Evolutionary conservation across 2,329 filamentous ascomycete genomes (phyloP).

Genomic region (Pseudogymnoascus sp.): DNA sequence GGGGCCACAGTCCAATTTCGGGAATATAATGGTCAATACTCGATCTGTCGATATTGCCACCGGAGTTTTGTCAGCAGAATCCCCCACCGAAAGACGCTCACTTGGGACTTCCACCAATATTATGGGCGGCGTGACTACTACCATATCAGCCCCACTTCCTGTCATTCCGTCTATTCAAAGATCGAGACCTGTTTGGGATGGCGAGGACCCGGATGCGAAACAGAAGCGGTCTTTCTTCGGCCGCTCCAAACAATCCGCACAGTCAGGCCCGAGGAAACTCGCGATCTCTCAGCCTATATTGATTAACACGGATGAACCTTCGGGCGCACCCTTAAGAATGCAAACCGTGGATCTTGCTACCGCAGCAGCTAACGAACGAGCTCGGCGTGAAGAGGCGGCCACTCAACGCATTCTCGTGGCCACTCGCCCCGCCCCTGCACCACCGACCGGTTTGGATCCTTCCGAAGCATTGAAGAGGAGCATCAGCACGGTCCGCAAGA

Average conservation of each 20-base stretch:
- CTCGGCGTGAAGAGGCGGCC: conserved; percentile 23
- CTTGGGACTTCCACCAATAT: background rate
- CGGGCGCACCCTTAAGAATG: conserved; percentile 23
- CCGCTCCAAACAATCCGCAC: conserved; percentile 20
- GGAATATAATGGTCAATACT: conserved; percentile 6
- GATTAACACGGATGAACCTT: conserved; percentile 12
- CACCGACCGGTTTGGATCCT: conserved; percentile 16
- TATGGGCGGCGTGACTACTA: background rate
- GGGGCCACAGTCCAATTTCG: background rate
- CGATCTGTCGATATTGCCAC: background rate
- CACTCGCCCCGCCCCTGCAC: conserved; percentile 20
- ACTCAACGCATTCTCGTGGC: conserved; percentile 21
- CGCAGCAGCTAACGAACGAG: conserved; percentile 26
- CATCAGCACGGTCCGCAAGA: conserved; percentile 21
- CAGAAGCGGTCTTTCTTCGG: conserved; percentile 24
- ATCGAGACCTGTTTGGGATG: conserved; percentile 5
- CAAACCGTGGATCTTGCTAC: conserved; percentile 28
- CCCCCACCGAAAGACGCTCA: background rate
- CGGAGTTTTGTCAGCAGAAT: background rate
- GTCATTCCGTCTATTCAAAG: conserved; percentile 14
- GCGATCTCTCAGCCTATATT: conserved; percentile 28
- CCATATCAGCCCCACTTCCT: background rate
- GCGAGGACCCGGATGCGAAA: background rate
- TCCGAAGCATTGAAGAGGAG: conserved; percentile 21
- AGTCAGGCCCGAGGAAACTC: conserved; percentile 23